These are phyloP conservation scores for Hortiboletus flavorubellus DNA, from an alignment of 768 basidiomycete genomes.

Conservation along the genomic window DNA sequence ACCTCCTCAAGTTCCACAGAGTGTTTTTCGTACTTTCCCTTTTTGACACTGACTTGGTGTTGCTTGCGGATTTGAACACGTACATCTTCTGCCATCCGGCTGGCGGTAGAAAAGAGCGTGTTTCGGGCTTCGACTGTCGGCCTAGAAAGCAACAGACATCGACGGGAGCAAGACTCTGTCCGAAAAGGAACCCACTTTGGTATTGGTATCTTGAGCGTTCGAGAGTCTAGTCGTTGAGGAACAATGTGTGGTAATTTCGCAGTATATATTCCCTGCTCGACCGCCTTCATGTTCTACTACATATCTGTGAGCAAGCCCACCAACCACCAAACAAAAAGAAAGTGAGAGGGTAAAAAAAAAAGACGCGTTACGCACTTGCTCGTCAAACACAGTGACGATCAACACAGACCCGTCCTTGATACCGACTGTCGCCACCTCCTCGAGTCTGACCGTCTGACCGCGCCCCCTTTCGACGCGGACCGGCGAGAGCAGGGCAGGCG, in stretches of 20 bases:
- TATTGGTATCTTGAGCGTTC: slow-evolving; percentile 76
- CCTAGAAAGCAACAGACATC: slow-evolving; percentile 34
- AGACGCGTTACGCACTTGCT: slow-evolving; percentile 50
- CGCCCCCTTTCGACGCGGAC: slow-evolving; percentile 55
- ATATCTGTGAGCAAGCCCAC: slow-evolving; percentile 12
- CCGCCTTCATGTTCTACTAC: slow-evolving; percentile 68
- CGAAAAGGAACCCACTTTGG: slow-evolving; percentile 53
- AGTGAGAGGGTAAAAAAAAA: slow-evolving; percentile 7
- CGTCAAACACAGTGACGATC: slow-evolving; percentile 74
- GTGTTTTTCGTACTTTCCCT: slow-evolving; percentile 65
- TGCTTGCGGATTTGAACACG: slow-evolving; percentile 72
- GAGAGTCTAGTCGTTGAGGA: slow-evolving; percentile 66
- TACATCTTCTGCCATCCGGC: slow-evolving; percentile 69
- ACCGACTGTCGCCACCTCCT: slow-evolving; percentile 78
- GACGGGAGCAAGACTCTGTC: neutral
- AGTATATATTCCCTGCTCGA: slow-evolving; percentile 74
- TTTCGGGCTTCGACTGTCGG: slow-evolving; percentile 73
- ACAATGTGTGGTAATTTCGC: slow-evolving; percentile 69
- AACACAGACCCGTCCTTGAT: slow-evolving; percentile 74
- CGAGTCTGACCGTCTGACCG: slow-evolving; percentile 43
- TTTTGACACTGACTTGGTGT: slow-evolving; percentile 64
- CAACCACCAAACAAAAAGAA: neutral
- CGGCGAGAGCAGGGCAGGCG: slow-evolving; percentile 64
- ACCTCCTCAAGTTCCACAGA: slow-evolving; percentile 69
- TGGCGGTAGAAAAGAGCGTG: slow-evolving; percentile 50